Conservation (phyloP, 257 asterid species). For the Buddleja alternifolia region DNA sequence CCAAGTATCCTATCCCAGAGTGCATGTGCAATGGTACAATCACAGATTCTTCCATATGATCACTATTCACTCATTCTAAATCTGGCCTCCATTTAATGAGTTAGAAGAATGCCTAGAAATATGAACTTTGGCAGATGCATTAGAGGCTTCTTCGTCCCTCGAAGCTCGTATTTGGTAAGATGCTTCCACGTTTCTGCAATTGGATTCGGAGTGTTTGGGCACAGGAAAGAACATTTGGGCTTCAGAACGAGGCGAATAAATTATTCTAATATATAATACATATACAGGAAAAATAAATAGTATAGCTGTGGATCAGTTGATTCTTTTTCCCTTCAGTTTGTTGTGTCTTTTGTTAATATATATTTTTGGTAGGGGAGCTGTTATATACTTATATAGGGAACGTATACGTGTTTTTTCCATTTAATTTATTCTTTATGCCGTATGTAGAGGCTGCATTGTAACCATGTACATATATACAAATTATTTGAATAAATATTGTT, state of each 20-base stretch:
- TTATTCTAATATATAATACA: background rate
- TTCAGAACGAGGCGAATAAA: slow-evolving; percentile 5
- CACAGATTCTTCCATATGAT: slow-evolving; percentile 31
- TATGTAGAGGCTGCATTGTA: slow-evolving; percentile 12
- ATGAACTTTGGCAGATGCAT: slow-evolving; percentile 4
- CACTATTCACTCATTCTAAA: slow-evolving; percentile 12
- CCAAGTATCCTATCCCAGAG: slow-evolving; percentile 88
- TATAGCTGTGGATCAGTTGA: slow-evolving; percentile 9
- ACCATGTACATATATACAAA: slow-evolving; percentile 31
- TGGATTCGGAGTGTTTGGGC: background rate
- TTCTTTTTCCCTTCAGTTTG: background rate
- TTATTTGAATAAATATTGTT: slow-evolving; percentile 19
- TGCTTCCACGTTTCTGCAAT: background rate
- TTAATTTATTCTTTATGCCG: slow-evolving; percentile 42
- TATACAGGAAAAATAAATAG: slow-evolving; percentile 10
- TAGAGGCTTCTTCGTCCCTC: background rate
- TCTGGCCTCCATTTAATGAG: background rate
- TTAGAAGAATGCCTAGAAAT: background rate
- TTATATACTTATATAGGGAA: slow-evolving; percentile 19
- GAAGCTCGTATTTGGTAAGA: background rate
- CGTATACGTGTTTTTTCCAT: slow-evolving; percentile 14
- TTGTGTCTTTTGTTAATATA: background rate
- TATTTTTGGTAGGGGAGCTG: slow-evolving; percentile 21
- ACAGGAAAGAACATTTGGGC: background rate
- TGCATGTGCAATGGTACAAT: slow-evolving; percentile 79